Base-by-base conservation (phyloP, 192 early-diverging fungal genomes). In the Allomyces macrogynus region DNA sequence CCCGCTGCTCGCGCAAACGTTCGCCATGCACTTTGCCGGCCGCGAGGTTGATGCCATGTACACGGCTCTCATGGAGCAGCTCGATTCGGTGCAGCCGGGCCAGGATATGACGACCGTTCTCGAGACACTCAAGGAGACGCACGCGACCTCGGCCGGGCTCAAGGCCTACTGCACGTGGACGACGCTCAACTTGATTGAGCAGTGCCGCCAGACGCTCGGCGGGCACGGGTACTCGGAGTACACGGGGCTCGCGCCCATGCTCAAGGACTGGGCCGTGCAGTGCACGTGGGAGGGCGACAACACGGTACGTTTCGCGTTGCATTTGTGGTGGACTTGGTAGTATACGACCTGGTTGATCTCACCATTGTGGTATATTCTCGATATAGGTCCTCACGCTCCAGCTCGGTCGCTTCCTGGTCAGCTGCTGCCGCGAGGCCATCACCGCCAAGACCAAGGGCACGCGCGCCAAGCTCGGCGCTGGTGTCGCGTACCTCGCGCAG, bases 101-200 rank as follows among this genome's bases (percentile, higher is more conserved):
- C 81, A 79, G 62, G 84, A 87, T 69, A 73, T 77, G 61, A 75
- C 79, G 44, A 69, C 83, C 18, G 82, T 84, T 9, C 79, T 93
- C 64, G 87, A 88, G 67, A 79, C 80, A 24, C 82, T 93, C 70
- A 93, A 90, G 77, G 90, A 92, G 71, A 86, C 91, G 22, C 92
- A 95, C 69, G 89, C 89, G 22, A 92, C 92, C 60, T 85, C 82
- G 63, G 89, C 89, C 10, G 92, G 92, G 60, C 79, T 95, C 66
- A 95, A 95, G 74, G 89, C 89, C 62, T 91, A 92, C 71, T 91
- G 89, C 74, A 95, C 92, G 10, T 93, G 90, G 87, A 88, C 84
- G 70, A 87, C 86, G 42, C 79, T 92, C 44, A 85, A 85, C 70
- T 89, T 86, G 61, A 95, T 95, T 65, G 90, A 95, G 73, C 84